A percentile compares a stretch with the other conserved stretches of the same genome.
Conservation (phyloP, 225 moss, liverwort and hornwort genomes). For the Rhytidiadelphus loreus region DNA sequence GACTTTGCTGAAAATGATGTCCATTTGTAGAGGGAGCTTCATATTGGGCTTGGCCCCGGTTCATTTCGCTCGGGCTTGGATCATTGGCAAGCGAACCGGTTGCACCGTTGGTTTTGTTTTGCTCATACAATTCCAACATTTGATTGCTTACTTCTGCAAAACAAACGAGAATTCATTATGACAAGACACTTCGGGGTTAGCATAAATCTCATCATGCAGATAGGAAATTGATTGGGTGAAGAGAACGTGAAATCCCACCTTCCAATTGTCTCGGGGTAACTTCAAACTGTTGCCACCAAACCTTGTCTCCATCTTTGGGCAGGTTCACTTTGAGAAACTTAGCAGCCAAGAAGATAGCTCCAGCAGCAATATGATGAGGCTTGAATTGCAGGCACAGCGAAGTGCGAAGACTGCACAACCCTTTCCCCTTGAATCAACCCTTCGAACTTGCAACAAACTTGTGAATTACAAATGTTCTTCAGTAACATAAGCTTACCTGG, state of each 20-base stretch:
- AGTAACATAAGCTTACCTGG: conserved; percentile 44
- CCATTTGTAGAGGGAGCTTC: conserved; percentile 51
- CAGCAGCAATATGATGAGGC: conserved; percentile 95
- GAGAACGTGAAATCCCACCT: conserved; percentile 32
- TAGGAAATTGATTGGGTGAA: not conserved
- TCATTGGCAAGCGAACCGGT: conserved; percentile 62
- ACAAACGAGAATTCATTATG: not conserved
- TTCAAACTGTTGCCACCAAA: conserved; percentile 98
- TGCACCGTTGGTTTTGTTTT: conserved; percentile 65
- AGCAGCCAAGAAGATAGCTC: conserved; percentile 91
- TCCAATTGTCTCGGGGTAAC: conserved; percentile 83
- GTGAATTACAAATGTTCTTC: conserved; percentile 28
- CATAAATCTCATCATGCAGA: not conserved
- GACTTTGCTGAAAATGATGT: conserved; percentile 47
- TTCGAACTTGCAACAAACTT: conserved; percentile 38
- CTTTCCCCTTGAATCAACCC: conserved; percentile 49
- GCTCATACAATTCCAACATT: conserved; percentile 94
- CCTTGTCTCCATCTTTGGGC: conserved; percentile 80
- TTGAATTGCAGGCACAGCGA: conserved; percentile 97
- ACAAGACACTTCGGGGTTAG: not conserved
- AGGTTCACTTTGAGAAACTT: conserved; percentile 94
- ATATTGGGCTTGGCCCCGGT: conserved; percentile 32
- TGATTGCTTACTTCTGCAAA: conserved; percentile 94
- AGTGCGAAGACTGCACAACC: conserved; percentile 92
- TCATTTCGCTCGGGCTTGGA: conserved; percentile 42